Base-by-base conservation (phyloP, 768 basidiomycete species). In the Mrakia frigida region DNA sequence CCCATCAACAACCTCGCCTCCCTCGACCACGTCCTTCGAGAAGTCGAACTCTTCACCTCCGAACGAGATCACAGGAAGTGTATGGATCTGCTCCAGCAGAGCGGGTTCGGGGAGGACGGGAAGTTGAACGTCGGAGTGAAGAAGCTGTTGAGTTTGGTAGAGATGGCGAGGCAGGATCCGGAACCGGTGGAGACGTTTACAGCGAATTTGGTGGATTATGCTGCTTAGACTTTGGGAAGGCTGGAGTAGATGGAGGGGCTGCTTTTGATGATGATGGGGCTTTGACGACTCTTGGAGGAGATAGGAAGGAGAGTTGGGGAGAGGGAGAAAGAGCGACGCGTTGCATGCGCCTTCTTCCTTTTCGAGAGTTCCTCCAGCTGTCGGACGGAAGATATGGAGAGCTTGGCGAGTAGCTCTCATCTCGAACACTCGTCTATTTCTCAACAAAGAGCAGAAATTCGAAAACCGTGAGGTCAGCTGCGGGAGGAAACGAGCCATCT, bases 111-210 rank as follows among this genome's bases (percentile, higher is more conserved):
- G 3, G 81, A 84, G 25, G 83, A 84, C 10, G 86, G 86, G n/a
- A 84, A 85, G 73, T 79, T 94, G 79, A 88, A 90, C 78, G 90
- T 98, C 67, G 97, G 97, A 0, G 89, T 99, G 81, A 98, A 98
- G 89, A 94, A 92, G 84, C 81, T 99, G 82, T 83, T 99, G 82
- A 93, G 90, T 77, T 87, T 92, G 74, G 87, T 95, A 28, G 97
- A 99, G 87, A 98, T 97, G 95, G 92, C 95, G 68, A 87, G 96
- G 81, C 97, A 98, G 85, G 96, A 97, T 81, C 93, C 93, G 1
- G 90, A 89, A 78, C 91, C 89, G 92, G 88, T 39, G n/a, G 89
- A 90, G 80, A 85, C 83, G 74, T 74, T 84, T 21, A 81, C 80
- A 0, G 80, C 80, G 21, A 83, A 82, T 76, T 74, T 84, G 78